Evolutionary conservation across 805 yeast species (phyloP).

Genomic region (Saccharomycopsis selenospora): DNA sequence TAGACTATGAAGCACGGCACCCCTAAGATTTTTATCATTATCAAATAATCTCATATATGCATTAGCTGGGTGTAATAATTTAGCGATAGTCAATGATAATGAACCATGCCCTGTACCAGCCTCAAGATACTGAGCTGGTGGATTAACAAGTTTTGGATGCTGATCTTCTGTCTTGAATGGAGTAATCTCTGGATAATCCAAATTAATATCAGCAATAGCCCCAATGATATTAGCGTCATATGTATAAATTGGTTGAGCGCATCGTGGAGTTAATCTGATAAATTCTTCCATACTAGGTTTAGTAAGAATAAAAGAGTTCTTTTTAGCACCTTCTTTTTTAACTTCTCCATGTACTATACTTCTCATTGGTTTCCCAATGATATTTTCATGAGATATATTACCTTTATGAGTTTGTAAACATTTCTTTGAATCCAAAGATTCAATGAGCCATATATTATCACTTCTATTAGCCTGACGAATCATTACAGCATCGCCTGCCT

Average conservation of each 20-base stretch:
- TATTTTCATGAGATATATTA: constrained; percentile 31
- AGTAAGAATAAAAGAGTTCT: constrained; percentile 30
- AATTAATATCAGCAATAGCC: constrained; percentile 38
- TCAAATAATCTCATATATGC: constrained; percentile 26
- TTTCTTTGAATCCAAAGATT: constrained; percentile 25
- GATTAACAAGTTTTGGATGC: constrained; percentile 10
- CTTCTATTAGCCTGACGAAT: constrained; percentile 27
- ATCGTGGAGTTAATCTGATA: constrained; percentile 33
- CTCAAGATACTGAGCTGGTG: constrained; percentile 38
- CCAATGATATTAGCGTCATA: constrained; percentile 43
- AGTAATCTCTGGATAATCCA: constrained; percentile 32
- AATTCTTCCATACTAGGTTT: constrained; percentile 43
- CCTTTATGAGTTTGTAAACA: constrained; percentile 22
- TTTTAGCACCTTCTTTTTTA: constrained; percentile 12
- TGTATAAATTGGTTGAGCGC: constrained; percentile 47
- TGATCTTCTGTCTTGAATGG: constrained; percentile 5
- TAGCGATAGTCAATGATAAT: constrained; percentile 37
- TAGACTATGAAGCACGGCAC: constrained; percentile 40
- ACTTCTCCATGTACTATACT: not conserved
- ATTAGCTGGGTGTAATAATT: constrained; percentile 39
- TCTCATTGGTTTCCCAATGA: constrained; percentile 29
- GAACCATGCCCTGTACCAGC: constrained; percentile 55
- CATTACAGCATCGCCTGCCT: constrained; percentile 29
- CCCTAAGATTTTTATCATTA: constrained; percentile 27
- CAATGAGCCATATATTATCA: constrained; percentile 28